Conservation (phyloP, 495 filamentous ascomycete genomes). For the Cudoniella acicularis region DNA sequence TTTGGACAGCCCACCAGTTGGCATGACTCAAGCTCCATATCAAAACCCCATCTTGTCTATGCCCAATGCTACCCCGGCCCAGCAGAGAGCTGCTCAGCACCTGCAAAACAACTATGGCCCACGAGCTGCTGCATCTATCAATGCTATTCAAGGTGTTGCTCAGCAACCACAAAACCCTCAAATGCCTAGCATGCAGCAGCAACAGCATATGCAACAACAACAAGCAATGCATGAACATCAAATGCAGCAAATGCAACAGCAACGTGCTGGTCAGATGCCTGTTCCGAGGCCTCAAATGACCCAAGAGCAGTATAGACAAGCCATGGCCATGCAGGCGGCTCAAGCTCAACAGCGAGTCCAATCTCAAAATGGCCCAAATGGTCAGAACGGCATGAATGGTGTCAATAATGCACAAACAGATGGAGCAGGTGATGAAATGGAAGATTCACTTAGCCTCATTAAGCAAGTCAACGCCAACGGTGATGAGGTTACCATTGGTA, state of each 20-base stretch:
- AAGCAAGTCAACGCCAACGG: conserved; percentile 40
- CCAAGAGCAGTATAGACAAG: conserved; percentile 17
- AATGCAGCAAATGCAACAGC: conserved; percentile 35
- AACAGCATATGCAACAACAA: conserved; percentile 13
- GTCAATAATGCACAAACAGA: conserved; percentile 62
- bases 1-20: conserved; percentile 41
- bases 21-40: conserved; percentile 28
- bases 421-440: conserved; percentile 57
- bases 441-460: conserved; percentile 50
- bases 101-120: conserved; percentile 68
- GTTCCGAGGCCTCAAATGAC: conserved; percentile 31
- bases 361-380: conserved; percentile 5
- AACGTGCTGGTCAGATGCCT: conserved; percentile 26
- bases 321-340: conserved; percentile 20
- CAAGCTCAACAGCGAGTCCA: conserved; percentile 24
- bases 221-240: conserved; percentile 30
- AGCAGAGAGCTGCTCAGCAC: conserved; percentile 62
- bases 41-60: conserved; percentile 17
- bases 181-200: conserved; percentile 13
- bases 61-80: conserved; percentile 40
- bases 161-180: conserved; percentile 12
- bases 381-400: conserved; percentile 28
- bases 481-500: conserved; percentile 39
- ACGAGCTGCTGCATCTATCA: conserved; percentile 66
- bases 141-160: conserved; percentile 46